Evolutionary conservation across 2,329 filamentous ascomycete genomes (phyloP), one percentile per base, ranked within the genome.

Genomic region (Aspergillus eucalypticola): DNA sequence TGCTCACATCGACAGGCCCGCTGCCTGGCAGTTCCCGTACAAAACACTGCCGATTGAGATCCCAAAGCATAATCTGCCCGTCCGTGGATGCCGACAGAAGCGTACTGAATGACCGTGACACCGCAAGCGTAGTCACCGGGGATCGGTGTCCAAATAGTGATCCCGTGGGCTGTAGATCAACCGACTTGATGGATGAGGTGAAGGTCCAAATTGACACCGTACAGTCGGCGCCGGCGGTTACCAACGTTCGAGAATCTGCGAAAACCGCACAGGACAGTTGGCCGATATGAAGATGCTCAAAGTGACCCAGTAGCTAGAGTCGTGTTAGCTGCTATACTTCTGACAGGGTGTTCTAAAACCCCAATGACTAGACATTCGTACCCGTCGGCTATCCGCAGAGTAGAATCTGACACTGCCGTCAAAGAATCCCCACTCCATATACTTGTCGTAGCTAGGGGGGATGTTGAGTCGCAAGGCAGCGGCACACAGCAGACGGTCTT

Each of bases 341-440:
- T 13, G 11, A 13, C 21, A 39, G 15, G 25, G 15, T 7, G 4
- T 13, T 2, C 32, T 38, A 21, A 46, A 27, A 3, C 32, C 15
- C n/a, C 5, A 35, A 35, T 13, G 11, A 11, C 32, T 35, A 35
- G 32, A 35, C 4, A 41, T 27, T 53, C 65, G 66, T 77, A 86
- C 83, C 79, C 91, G 93, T 71, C 91, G 88, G 60, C 86, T 91
- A 66, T 96, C 92, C 51, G 89, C 88, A 58, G 90, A 86, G 78
- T 91, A 96, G 81, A 99, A 98, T 3, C 95, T 89, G 27, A 99
- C 85, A 66, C 91, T 96, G 67, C 91, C 91, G 75, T 99, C 95
- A 0, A 91, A 90, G 69, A 96, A 98, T 1, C 94, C 94, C 94
- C 94, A 98, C 78, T 97, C 92, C 66, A 98, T 84, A 70, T 92